These are phyloP conservation scores for Powellomyces hirtus DNA, from an alignment of 192 early-diverging fungal species.

Conservation along the genomic window DNA sequence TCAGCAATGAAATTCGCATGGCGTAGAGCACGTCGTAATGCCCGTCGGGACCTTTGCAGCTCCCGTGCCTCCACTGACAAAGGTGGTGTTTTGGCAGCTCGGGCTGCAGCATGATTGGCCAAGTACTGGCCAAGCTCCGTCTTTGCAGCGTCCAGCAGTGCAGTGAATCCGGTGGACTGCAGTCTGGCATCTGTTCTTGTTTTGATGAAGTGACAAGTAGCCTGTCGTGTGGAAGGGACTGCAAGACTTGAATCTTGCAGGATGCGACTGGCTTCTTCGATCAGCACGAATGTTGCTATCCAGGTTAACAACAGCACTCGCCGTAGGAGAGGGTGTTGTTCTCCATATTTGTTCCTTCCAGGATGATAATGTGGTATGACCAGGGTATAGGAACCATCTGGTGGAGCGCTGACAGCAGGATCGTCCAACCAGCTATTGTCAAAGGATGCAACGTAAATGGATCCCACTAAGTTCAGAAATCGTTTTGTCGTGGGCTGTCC, in stretches of 20 bases:
- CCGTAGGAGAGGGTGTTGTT: constrained; percentile 8
- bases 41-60: no score
- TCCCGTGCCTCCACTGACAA: no score
- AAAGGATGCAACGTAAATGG: neutral
- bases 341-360: constrained; percentile 22
- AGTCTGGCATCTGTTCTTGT: neutral
- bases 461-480: neutral
- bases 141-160: neutral
- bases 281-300: constrained; percentile 20
- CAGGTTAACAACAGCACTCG: constrained; percentile 12
- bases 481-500: neutral
- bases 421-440: constrained; percentile 3
- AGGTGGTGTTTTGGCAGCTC: neutral
- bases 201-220: neutral
- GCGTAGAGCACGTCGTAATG: no score
- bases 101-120: neutral
- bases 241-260: neutral
- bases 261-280: neutral
- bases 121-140: neutral
- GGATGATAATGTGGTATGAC: constrained; percentile 14
- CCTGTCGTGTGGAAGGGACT: neutral
- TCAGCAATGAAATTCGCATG: no score
- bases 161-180: neutral
- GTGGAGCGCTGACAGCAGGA: neutral
- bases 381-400: neutral